Evolutionary conservation across 768 basidiomycete species (phyloP).

Genomic region (Russula sp.): DNA sequence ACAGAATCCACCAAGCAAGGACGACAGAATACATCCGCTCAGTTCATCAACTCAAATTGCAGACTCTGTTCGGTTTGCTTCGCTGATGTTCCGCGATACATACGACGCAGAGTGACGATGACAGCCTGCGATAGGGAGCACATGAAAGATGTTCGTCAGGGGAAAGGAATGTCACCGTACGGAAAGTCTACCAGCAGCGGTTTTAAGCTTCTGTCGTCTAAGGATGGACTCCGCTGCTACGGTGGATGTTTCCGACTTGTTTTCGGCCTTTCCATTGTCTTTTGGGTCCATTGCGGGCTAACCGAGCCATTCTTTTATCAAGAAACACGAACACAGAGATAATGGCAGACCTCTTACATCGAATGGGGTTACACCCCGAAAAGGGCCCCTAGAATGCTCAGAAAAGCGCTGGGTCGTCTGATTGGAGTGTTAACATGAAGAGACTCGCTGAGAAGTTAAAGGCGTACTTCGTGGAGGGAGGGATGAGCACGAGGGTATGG

Average conservation of each 20-base stretch:
- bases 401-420: conserved; percentile 8
- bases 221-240: conserved; percentile 1
- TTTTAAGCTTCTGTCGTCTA: conserved; percentile 13
- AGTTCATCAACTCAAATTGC: conserved; percentile 12
- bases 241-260: conserved; percentile 6
- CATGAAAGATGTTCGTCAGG: neutral
- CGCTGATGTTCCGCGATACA: conserved; percentile 11
- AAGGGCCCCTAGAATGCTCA: neutral
- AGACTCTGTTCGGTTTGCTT: conserved; percentile 14
- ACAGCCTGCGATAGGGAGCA: conserved; percentile 2
- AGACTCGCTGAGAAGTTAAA: neutral
- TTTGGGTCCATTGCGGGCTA: conserved; percentile 1
- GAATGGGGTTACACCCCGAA: neutral
- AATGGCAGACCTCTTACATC: neutral
- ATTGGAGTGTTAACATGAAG: neutral
- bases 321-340: neutral
- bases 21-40: neutral
- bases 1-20: neutral
- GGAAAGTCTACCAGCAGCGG: conserved; percentile 7
- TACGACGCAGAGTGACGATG: conserved; percentile 9
- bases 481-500: conserved; percentile 9
- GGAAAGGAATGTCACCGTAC: neutral
- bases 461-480: conserved; percentile 1
- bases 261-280: conserved; percentile 2
- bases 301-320: neutral